Base-by-base conservation (phyloP, 805 yeast genomes). In the Candida endomychidarum region DNA sequence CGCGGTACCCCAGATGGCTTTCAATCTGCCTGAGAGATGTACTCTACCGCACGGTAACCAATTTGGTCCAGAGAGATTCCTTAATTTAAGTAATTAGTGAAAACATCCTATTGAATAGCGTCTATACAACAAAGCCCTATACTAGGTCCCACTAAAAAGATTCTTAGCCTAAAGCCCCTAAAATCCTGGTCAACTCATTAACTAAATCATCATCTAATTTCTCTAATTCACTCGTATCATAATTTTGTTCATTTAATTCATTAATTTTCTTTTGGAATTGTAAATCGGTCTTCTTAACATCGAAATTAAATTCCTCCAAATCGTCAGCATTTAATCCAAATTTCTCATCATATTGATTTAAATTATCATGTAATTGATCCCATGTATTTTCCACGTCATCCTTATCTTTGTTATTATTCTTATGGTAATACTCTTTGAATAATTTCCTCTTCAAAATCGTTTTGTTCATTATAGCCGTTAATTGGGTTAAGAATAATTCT, bases 251-350 rank as follows among this genome's bases (percentile, higher is more conserved):
- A 46, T 38, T 29, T 5, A 47, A 8, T 10, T 38, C 30, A 38
- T 27, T 47, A 32, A 37, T 41, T 29, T 35, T 52, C 47, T 33
- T 37, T 28, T 40, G 44, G 18, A 38, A 27, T 28, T 41, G 49
- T 4, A 22, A 24, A 27, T 41, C 43, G 8, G 40, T 56, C 4
- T 49, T 41, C 26, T 50, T 52, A 37, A 57, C 14, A 15, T 55
- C 43, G 42, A 37, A 45, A 24, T 75, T 72, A 53, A 71, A 61
- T 34, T 76, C 81, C 30, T 64, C 58, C 25, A 73, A 38, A 35
- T 75, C 80, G 1, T 60, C 70, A 2, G 46, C 48, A 25, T 57
- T 54, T 3, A 74, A 40, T 1, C 80, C 80, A 34, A 73, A 56
- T 23, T 50, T 63, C 14, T 41, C 52, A 37, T 55, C 57, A 8